Evolutionary conservation across 73 alveolate species (phyloP).

Genomic region (Breviolum minutum): DNA sequence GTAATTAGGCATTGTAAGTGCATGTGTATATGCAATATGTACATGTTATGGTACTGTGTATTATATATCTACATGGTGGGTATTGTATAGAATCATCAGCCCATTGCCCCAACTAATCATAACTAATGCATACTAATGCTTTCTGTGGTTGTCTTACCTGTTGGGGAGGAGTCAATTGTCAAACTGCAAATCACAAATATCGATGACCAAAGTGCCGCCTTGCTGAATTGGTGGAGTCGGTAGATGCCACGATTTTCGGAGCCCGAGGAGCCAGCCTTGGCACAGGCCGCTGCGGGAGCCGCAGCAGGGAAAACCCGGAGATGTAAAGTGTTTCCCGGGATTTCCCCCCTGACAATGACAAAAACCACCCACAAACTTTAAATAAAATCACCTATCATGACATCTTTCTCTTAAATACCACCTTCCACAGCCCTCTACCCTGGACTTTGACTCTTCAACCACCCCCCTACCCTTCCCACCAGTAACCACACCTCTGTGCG

Average conservation of each 20-base stretch:
- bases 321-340: background rate
- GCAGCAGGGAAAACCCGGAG: background rate
- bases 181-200: background rate
- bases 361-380: no score
- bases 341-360: background rate
- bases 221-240: conserved; percentile 98
- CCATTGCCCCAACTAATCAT: no score
- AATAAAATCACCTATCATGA: no score
- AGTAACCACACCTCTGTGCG: conserved; percentile 96
- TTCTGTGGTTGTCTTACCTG: background rate
- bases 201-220: conserved; percentile 21
- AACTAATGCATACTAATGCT: no score
- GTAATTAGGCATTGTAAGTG: no score
- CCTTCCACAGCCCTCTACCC: background rate
- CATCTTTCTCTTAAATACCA: background rate
- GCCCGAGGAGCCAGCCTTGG: conserved; percentile 92
- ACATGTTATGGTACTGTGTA: no score
- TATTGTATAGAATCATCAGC: no score
- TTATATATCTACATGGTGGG: no score
- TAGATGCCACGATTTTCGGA: conserved; percentile 96
- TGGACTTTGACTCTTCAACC: background rate
- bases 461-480: background rate
- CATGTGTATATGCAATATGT: no score
- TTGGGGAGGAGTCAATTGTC: background rate
- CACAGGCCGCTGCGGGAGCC: background rate